Evolutionary conservation across 2,329 filamentous ascomycete genomes (phyloP).

Genomic region (Arthroderma uncinatum): DNA sequence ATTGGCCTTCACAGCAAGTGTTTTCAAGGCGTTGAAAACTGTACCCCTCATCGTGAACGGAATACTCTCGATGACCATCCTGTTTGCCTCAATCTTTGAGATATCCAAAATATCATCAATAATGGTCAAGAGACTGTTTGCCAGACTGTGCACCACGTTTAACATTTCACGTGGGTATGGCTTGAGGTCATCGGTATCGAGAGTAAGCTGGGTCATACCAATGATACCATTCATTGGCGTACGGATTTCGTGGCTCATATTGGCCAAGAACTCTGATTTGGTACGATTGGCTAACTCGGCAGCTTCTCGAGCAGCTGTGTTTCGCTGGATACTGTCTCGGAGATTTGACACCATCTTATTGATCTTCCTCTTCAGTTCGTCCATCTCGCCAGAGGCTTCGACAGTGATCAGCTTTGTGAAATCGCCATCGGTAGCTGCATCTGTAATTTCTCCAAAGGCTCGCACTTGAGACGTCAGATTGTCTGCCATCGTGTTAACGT

Average conservation of each 20-base stretch:
- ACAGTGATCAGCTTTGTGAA: constrained; percentile 96
- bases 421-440: constrained; percentile 89
- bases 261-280: constrained; percentile 95
- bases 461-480: constrained; percentile 90
- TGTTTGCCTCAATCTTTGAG: constrained; percentile 76
- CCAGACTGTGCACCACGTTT: constrained; percentile 93
- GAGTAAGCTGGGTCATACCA: constrained; percentile 90
- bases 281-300: constrained; percentile 96
- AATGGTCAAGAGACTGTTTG: constrained; percentile 90
- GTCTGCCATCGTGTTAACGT: constrained; percentile 86
- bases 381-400: constrained; percentile 96
- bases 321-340: constrained; percentile 89
- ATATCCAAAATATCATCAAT: constrained; percentile 71
- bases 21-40: constrained; percentile 95
- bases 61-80: constrained; percentile 97
- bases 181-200: constrained; percentile 89
- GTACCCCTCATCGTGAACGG: constrained; percentile 88
- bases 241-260: constrained; percentile 97
- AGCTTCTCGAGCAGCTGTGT: constrained; percentile 88
- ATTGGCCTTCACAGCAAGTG: constrained; percentile 91
- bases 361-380: constrained; percentile 97
- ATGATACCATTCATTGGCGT: constrained; percentile 98
- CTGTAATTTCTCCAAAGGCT: constrained; percentile 97
- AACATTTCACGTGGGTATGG: constrained; percentile 96
- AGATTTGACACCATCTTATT: constrained; percentile 98